A percentile compares a stretch with the other conserved stretches of the same genome.
These are phyloP conservation scores for Hypomyces perniciosus DNA, from an alignment of 2,329 filamentous ascomycete species.

Conservation along the genomic window DNA sequence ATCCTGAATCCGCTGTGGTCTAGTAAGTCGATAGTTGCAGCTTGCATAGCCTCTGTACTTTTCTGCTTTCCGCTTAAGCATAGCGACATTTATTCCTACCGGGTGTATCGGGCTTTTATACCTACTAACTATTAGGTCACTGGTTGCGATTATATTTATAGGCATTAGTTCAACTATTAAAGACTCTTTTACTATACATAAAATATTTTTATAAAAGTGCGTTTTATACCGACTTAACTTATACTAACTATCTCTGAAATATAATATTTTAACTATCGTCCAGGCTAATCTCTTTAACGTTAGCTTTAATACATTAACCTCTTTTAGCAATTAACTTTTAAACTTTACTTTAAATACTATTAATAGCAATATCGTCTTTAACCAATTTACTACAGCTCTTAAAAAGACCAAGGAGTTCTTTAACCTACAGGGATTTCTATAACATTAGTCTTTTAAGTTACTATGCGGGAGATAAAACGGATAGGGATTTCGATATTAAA, in stretches of 20 bases:
- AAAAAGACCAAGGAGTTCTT: not conserved
- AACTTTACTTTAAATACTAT: constrained; percentile 1
- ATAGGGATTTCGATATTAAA: not conserved
- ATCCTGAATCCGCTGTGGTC: too few relatives aligned
- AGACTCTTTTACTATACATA: not conserved
- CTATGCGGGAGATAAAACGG: constrained; percentile 1
- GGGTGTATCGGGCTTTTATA: constrained; percentile 5
- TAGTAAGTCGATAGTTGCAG: too few relatives aligned
- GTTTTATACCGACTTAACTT: not conserved
- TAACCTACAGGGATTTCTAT: constrained; percentile 5
- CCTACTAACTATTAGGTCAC: constrained; percentile 4
- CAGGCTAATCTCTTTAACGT: constrained; percentile 7
- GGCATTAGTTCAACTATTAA: constrained; percentile 3
- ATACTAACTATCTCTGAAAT: not conserved
- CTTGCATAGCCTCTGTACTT: not conserved
- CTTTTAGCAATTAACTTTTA: constrained; percentile 2
- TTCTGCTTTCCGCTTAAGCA: not conserved
- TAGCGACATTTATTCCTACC: constrained; percentile 1
- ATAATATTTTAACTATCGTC: not conserved
- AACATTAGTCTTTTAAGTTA: constrained; percentile 7
- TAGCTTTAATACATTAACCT: not conserved
- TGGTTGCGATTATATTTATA: constrained; percentile 3
- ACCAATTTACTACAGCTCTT: constrained; percentile 1
- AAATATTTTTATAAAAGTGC: constrained; percentile 6
- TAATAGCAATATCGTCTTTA: not conserved